Base-by-base conservation (phyloP, 768 basidiomycete genomes). In the Collybia sordida region DNA sequence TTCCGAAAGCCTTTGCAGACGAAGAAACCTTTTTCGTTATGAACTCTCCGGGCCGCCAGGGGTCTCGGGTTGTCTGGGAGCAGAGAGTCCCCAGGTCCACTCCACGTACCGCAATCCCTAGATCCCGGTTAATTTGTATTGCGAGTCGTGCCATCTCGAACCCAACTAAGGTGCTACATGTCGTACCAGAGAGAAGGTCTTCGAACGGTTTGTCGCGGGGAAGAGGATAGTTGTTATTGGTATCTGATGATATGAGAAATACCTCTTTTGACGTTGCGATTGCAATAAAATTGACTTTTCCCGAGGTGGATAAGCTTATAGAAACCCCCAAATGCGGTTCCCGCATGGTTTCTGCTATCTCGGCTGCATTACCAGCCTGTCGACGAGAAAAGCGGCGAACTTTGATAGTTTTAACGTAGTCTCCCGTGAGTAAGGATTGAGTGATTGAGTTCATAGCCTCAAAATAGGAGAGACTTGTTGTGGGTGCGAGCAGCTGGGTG, bases 101-200 rank as follows among this genome's bases (percentile, higher is more conserved):
- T 1, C 73, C 75, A 15, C 55, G 46, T 2, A 74, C 56, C 23
- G 56, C 66, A 6, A 58, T 42, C 2, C 61, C 52, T 11, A 63
- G 50, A 24, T 67, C 60, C 19, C 59, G 50, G 21, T 61, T 53
- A 6, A 74, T 49, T 6, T 67, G 62, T 15, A 75, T 34, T 0
- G 69, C 73, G 4, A 68, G 49, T 9, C 63, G 62, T 0, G 65
- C 66, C 67, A 76, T 64, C 4, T 61, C 62, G 47, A 78, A 74
- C 1, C 67, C 72, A 6, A 67, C 67, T 3, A 75, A 36, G 4
- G 34, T 34, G 35, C 45, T 37, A n/a, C n/a, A 19, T 25, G n/a
- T 25, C 3, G 9, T 14, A 34, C 56, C 60, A 41, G 36, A 11
- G 42, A 65, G 62, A 21, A 64, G 51, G 24, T 47, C 36, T 36